Evolutionary conservation across 495 filamentous ascomycete species (phyloP), one percentile per base, ranked within the genome.

Genomic region (Penicillium simplicissimum): DNA sequence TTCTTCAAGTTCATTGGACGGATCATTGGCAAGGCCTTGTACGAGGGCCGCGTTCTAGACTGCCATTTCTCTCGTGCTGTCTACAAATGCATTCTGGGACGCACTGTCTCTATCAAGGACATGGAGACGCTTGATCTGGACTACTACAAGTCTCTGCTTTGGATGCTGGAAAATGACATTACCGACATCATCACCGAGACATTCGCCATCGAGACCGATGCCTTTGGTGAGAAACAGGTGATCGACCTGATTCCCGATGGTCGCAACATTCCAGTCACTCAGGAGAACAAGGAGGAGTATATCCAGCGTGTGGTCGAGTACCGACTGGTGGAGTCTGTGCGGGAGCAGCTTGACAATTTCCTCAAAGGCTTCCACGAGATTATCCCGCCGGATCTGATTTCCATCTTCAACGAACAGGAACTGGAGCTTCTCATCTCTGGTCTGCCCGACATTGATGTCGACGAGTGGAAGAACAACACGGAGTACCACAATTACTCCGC

Each of bases 1-100:
- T 99, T 97, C 86, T 99, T 99, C 88, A 97, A 96, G 71, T 99
- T 99, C 80, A 98, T 98, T 67, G 95, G 95, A 25, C 90, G 95
- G 34, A 93, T 99, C 70, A 98, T 99, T 70, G 95, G 95, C 71
- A 99, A 99, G 77, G 96, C 95, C 35, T 84, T 99, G 52, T 99
- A 97, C 75, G 96, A 99, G 76, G 90, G 90, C 33, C 92, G 95
- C 56, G 89, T 97, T 53, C 86, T 99, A 8, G 95, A 99, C 75
- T 99, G 95, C 77, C 96, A 98, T 83, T 99, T 99, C 82, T 96
- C 92, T 75, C 86, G 95, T 68, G 95, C 96, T 8, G 96, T 99
- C 52, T 99, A 99, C 80, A 98, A 97, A 81, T 87, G 89, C 62
- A 97, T 99, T 59, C 85, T 99, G 35, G 91, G 96, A 61, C 93